These are phyloP conservation scores for Akanthomyces uredinophilus DNA, from an alignment of 2,329 filamentous ascomycete species.

Conservation along the genomic window DNA sequence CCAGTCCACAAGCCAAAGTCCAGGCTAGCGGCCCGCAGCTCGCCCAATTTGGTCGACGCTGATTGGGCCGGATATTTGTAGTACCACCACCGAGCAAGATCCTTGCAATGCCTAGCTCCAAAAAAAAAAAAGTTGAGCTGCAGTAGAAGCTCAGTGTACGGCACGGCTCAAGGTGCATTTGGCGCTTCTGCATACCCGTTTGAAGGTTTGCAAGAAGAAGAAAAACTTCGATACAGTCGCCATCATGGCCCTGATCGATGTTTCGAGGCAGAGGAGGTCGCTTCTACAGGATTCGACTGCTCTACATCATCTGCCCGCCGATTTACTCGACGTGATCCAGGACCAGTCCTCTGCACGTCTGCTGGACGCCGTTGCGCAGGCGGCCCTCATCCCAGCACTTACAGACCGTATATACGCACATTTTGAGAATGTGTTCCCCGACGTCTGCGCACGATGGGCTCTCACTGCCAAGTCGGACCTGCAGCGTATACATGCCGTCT, in stretches of 20 bases:
- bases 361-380: constrained; percentile 64
- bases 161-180: background rate
- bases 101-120: constrained; percentile 17
- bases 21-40: constrained; percentile 7
- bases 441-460: constrained; percentile 78
- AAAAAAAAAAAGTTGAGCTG: constrained; percentile 21
- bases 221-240: constrained; percentile 23
- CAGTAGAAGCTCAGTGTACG: constrained; percentile 11
- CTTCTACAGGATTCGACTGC: constrained; percentile 50
- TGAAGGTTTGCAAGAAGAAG: constrained; percentile 12
- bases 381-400: constrained; percentile 62
- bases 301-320: constrained; percentile 59
- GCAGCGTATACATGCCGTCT: constrained; percentile 46
- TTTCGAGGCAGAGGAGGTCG: constrained; percentile 50
- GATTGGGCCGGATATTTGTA: constrained; percentile 36
- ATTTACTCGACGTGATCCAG: constrained; percentile 64
- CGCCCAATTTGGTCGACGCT: constrained; percentile 14
- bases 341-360: constrained; percentile 59
- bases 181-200: constrained; percentile 13
- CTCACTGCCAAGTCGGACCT: constrained; percentile 37
- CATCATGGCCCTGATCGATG: constrained; percentile 52
- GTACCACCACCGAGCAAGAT: constrained; percentile 26
- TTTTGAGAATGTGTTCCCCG: constrained; percentile 71
- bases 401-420: constrained; percentile 70
- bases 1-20: constrained; percentile 18